A percentile compares a stretch with the other conserved stretches of the same genome.
Evolutionary conservation across 1,139 yeast genomes (phyloP).

Genomic region (Scheffersomyces illinoinensis): DNA sequence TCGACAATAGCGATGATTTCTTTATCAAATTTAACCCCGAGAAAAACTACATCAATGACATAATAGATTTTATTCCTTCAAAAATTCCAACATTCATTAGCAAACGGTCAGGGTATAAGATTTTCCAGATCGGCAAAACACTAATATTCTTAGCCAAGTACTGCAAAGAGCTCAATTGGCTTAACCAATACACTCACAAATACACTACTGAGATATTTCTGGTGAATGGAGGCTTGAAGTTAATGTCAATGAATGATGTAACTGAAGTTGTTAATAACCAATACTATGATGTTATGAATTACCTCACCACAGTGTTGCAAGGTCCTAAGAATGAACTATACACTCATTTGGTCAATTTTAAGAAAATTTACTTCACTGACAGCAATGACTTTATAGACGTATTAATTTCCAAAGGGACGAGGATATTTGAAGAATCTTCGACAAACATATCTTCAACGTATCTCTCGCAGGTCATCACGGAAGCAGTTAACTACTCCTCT

Average conservation of each 20-base stretch:
- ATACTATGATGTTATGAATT: constrained; percentile 57
- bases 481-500: constrained; percentile 67
- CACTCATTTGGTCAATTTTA: constrained; percentile 61
- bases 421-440: constrained; percentile 62
- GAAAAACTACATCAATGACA: constrained; percentile 35
- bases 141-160: constrained; percentile 65
- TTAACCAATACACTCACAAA: constrained; percentile 43
- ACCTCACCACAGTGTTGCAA: constrained; percentile 52
- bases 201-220: constrained; percentile 31
- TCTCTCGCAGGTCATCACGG: constrained; percentile 62
- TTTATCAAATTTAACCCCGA: constrained; percentile 51
- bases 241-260: constrained; percentile 30
- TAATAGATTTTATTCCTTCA: constrained; percentile 31
- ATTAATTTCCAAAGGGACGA: constrained; percentile 57
- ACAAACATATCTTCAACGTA: constrained; percentile 63
- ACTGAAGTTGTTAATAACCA: constrained; percentile 46
- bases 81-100: constrained; percentile 60
- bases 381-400: constrained; percentile 77
- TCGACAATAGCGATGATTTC: constrained; percentile 62
- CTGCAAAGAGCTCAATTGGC: constrained; percentile 64
- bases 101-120: constrained; percentile 47
- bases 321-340: constrained; percentile 46
- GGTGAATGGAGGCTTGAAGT: constrained; percentile 29
- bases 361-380: constrained; percentile 68
- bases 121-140: constrained; percentile 78